These are phyloP conservation scores for Penicillium soppii DNA, from an alignment of 495 filamentous ascomycete genomes.

Conservation along the genomic window DNA sequence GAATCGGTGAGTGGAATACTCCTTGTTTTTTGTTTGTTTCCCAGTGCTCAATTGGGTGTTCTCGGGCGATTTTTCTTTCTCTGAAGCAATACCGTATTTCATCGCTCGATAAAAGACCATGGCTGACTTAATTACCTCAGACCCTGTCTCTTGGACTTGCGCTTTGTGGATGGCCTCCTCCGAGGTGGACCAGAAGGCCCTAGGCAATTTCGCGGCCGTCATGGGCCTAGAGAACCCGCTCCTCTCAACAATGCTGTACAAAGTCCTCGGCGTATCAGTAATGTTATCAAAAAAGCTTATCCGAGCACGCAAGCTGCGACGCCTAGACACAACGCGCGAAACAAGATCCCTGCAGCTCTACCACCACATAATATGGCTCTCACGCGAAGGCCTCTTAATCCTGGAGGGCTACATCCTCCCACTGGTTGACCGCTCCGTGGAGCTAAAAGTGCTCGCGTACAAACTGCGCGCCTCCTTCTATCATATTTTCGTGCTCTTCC, in stretches of 20 bases:
- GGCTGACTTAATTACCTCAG: constrained; percentile 18
- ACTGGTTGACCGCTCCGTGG: constrained; percentile 66
- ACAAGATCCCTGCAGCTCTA: constrained; percentile 79
- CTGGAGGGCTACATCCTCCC: constrained; percentile 85
- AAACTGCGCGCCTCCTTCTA: constrained; percentile 94
- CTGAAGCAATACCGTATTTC: neutral
- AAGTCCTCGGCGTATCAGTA: constrained; percentile 85
- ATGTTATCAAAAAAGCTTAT: constrained; percentile 83
- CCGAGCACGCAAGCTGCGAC: constrained; percentile 79
- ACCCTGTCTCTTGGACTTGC: constrained; percentile 23
- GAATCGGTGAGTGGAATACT: constrained; percentile 28
- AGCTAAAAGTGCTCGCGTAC: constrained; percentile 81
- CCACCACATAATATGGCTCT: constrained; percentile 93
- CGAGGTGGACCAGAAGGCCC: constrained; percentile 94
- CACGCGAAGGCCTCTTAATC: constrained; percentile 84
- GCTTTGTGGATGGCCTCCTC: constrained; percentile 82
- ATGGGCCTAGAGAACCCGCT: constrained; percentile 70
- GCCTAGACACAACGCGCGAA: constrained; percentile 72
- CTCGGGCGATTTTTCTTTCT: neutral
- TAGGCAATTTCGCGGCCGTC: constrained; percentile 78
- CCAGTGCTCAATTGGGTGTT: neutral
- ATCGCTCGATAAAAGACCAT: constrained; percentile 6
- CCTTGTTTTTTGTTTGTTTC: neutral
- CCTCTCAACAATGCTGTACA: constrained; percentile 79
- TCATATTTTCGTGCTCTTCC: constrained; percentile 95